phyloP scores from a whole-genome alignment of 345 rosid species.

The Leavenworthia alabamica region DNA sequence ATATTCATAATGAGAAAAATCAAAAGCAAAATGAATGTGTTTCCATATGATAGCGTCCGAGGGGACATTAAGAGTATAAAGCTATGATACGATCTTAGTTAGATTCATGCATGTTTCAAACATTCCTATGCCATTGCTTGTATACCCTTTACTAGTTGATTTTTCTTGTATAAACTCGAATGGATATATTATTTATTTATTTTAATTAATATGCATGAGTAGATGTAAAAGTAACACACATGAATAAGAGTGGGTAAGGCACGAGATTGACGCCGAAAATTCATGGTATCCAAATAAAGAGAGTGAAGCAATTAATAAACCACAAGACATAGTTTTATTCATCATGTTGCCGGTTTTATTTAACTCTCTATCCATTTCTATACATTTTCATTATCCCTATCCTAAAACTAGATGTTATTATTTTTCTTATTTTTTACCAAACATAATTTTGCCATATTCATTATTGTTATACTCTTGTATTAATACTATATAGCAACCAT shows the following conservation, averaged over 20 bases:
- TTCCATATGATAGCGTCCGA: constrained; percentile 15
- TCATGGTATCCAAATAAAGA: constrained; percentile 28
- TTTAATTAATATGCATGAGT: neutral
- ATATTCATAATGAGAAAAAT: constrained; percentile 28
- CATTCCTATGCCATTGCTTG: constrained; percentile 15
- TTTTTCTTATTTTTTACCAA: constrained; percentile 9
- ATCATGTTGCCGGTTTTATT: constrained; percentile 31
- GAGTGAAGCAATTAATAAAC: constrained; percentile 6
- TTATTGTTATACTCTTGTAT: neutral
- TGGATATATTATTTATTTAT: too few relatives aligned
- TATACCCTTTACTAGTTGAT: constrained; percentile 5
- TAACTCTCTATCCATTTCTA: constrained; percentile 14
- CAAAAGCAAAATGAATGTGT: constrained; percentile 31
- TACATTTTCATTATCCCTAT: constrained; percentile 28
- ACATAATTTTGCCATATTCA: neutral
- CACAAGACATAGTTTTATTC: constrained; percentile 26
- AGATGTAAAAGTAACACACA: constrained; percentile 3
- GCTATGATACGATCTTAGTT: constrained; percentile 14
- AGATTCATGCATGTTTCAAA: constrained; percentile 34
- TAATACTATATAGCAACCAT: neutral
- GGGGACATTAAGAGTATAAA: constrained; percentile 23
- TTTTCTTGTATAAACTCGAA: neutral
- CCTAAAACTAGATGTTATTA: constrained; percentile 30
- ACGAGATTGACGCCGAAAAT: constrained; percentile 22
- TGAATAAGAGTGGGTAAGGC: constrained; percentile 7